A percentile compares a stretch with the other conserved stretches of the same genome.
Conservation (phyloP, 352 stramenopile species). For the Pythium coloratum region DNA sequence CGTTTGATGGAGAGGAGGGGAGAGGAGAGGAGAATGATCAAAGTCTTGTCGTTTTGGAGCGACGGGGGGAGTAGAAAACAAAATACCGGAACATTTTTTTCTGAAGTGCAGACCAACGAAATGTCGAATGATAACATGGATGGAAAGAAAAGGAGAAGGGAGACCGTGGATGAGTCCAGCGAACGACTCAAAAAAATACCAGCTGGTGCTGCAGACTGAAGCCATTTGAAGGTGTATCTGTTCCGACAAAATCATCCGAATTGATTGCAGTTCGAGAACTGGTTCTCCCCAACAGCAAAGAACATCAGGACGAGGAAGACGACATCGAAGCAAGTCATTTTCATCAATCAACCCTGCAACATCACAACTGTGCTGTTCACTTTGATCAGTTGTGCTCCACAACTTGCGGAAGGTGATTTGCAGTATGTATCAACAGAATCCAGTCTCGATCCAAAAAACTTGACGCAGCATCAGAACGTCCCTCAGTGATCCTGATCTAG, state of each 20-base stretch:
- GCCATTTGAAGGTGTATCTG: not conserved
- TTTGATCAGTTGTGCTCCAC: not conserved
- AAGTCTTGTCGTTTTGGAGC: too few species aligned
- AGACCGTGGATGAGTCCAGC: not conserved
- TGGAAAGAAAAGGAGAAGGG: not conserved
- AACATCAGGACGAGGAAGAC: not conserved
- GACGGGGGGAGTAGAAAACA: too few species aligned
- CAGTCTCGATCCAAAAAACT: not conserved
- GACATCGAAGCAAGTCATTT: not conserved
- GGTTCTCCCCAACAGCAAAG: not conserved
- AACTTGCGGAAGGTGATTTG: not conserved
- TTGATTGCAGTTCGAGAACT: too few species aligned
- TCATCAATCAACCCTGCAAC: not conserved
- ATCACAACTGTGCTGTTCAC: not conserved
- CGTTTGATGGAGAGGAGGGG: not conserved
- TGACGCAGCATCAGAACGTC: not conserved
- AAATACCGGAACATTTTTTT: too few species aligned
- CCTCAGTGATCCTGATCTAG: conserved; percentile 1
- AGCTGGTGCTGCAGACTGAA: not conserved
- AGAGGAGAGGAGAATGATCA: not conserved
- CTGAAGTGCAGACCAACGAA: not conserved
- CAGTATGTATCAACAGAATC: not conserved
- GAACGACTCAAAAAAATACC: not conserved
- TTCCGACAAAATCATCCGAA: not conserved
- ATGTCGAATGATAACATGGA: not conserved